These are phyloP conservation scores for Viola pubescens DNA, from an alignment of 441 rosid species.

Conservation along the genomic window DNA sequence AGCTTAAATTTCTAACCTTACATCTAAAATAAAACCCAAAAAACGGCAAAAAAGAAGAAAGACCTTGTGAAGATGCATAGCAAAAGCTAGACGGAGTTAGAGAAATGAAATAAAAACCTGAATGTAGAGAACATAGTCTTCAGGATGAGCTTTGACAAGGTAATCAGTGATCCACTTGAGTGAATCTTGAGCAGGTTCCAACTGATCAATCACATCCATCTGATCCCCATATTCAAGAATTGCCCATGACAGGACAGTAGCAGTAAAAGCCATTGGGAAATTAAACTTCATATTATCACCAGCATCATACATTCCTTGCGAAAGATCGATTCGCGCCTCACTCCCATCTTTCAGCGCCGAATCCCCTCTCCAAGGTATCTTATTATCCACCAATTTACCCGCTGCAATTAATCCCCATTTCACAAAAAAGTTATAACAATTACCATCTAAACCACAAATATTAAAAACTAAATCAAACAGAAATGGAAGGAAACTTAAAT, in stretches of 20 bases:
- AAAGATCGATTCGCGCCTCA: constrained; percentile 41
- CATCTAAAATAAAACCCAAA: neutral
- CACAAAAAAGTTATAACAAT: neutral
- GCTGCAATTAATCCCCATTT: constrained; percentile 26
- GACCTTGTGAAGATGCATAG: neutral
- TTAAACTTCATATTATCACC: constrained; percentile 74
- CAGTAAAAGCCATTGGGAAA: constrained; percentile 66
- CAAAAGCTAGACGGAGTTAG: neutral
- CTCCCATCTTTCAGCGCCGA: constrained; percentile 60
- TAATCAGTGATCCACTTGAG: constrained; percentile 78
- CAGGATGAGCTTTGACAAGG: constrained; percentile 54
- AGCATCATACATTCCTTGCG: constrained; percentile 74
- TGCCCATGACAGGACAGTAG: constrained; percentile 56
- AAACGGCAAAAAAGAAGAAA: neutral
- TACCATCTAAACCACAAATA: neutral
- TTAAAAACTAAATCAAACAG: neutral
- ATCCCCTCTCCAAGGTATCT: constrained; percentile 67
- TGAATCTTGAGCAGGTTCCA: constrained; percentile 47
- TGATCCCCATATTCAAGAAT: constrained; percentile 63
- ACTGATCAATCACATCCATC: constrained; percentile 52
- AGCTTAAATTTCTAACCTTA: neutral
- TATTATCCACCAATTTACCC: constrained; percentile 43
- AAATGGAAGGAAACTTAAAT: neutral
- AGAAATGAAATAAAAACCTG: constrained; percentile 33
- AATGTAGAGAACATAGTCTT: constrained; percentile 44